Evolutionary conservation across 345 rosid genomes (phyloP).

Genomic region (Arabidopsis arenosa): DNA sequence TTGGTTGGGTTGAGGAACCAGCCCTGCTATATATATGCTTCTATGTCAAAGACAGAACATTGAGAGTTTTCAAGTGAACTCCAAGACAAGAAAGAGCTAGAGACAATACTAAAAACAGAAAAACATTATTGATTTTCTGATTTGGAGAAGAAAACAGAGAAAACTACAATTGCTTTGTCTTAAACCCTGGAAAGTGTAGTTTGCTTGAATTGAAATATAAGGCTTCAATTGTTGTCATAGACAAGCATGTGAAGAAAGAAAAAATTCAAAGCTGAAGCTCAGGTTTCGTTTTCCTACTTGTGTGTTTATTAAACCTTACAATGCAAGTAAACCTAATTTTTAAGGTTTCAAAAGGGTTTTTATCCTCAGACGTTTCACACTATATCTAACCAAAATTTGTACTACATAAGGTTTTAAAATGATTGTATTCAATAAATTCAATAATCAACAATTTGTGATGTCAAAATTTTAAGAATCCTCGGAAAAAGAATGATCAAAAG

Average conservation of each 20-base stretch:
- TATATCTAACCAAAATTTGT: not conserved
- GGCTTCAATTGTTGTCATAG: conserved; percentile 33
- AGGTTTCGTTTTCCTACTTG: conserved; percentile 39
- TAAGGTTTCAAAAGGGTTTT: conserved; percentile 1
- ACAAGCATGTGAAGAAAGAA: conserved; percentile 18
- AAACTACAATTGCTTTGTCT: conserved; percentile 40
- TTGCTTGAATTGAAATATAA: conserved; percentile 47
- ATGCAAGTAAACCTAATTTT: conserved; percentile 32
- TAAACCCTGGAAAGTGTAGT: conserved; percentile 36
- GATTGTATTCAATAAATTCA: not conserved
- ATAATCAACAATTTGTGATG: not conserved
- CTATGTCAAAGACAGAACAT: conserved; percentile 10
- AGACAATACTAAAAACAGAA: not conserved
- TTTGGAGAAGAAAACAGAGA: conserved; percentile 18
- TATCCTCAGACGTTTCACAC: not conserved
- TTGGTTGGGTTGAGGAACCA: conserved; percentile 18
- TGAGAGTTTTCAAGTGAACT: conserved; percentile 31
- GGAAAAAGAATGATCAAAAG: not conserved
- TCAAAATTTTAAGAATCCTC: not conserved
- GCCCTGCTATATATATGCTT: conserved; percentile 33
- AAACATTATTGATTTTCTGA: conserved; percentile 1
- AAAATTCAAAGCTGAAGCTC: conserved; percentile 21
- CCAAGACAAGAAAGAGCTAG: conserved; percentile 35
- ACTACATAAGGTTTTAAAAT: conserved; percentile 13
- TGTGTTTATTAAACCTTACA: conserved; percentile 23